Evolutionary conservation across 148 eudicot species (phyloP).

Genomic region (Diospyros kaki): DNA sequence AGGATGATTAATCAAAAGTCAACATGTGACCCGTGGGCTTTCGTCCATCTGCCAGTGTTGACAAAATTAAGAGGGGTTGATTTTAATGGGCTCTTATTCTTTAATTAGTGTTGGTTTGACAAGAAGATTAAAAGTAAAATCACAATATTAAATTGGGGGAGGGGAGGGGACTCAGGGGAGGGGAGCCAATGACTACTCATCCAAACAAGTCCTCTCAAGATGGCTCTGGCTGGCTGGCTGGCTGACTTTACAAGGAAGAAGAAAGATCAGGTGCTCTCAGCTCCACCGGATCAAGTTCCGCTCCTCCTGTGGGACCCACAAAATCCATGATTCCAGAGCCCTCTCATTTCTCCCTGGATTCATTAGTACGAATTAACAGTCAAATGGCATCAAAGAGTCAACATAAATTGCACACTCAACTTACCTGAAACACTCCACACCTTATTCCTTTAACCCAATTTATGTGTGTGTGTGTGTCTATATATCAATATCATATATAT

Average conservation of each 20-base stretch:
- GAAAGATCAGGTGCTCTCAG: background rate
- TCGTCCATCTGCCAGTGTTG: background rate
- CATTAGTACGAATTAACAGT: constrained; percentile 10
- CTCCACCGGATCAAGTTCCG: background rate
- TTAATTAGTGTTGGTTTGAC: background rate
- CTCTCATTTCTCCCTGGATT: background rate
- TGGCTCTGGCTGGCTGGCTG: background rate
- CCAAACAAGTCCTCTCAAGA: background rate
- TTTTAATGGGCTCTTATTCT: background rate
- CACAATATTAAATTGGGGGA: background rate
- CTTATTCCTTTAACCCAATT: too few relatives aligned
- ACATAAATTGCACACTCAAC: background rate
- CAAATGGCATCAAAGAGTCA: constrained; percentile 13
- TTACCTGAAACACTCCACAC: too few relatives aligned
- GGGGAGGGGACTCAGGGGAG: background rate
- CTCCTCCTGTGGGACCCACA: background rate
- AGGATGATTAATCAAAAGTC: constrained; percentile 4
- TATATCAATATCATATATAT: too few relatives aligned
- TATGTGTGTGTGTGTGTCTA: too few relatives aligned
- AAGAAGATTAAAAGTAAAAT: constrained; percentile 5
- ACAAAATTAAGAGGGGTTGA: constrained; percentile 9
- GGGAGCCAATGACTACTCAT: background rate
- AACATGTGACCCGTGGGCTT: constrained; percentile 6
- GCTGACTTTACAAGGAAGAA: constrained; percentile 8
- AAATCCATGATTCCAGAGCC: constrained; percentile 2